Base-by-base conservation (phyloP, 768 basidiomycete genomes). In the Russula griseocarnosa region DNA sequence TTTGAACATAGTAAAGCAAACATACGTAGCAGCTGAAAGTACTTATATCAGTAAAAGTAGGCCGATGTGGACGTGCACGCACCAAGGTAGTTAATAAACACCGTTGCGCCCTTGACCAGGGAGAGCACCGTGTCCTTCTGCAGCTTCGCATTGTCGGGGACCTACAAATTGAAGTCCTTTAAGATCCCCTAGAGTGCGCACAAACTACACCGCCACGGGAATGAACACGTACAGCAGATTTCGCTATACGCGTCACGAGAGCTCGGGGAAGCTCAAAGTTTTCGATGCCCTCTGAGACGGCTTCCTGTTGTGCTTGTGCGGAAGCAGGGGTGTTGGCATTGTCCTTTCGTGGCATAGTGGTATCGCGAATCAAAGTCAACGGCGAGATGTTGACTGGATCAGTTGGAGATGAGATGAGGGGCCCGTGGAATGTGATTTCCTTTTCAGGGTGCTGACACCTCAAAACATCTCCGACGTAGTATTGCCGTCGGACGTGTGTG, bases 11-110 rank as follows among this genome's bases (percentile, higher is more conserved):
- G 13, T 24, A 66, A 82, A 77, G 79, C 40, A 81, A 63, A 62
- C 55, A 53, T 32, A 60, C 55, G 32, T 58, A 24, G 49, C 58
- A 46, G 53, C 57, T 59, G 66, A 68, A 36, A 32, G 54, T 7
- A 28, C 24, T 40, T 9, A 40, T 11, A 38, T 55, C 26, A 54
- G 52, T 14, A 50, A 26, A 49, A 40, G 34, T 53, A 32, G 16
- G 30, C 8, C 26, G 26, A n/a, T 1, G 24, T n/a, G 20, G 2
- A 24, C 20, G 16, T 22, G 16, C 58, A 77, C 86, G 69, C 73
- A 89, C 95, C 88, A 9, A 98, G 79, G 70, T 94, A 96, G 73
- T 90, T 95, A 69, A 99, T 94, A 74, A 98, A 98, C 57, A 98
- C 89, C 0, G 95, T 95, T 4, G 94, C 92, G 34, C 88, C 88